Evolutionary conservation across 2,329 filamentous ascomycete species (phyloP), one percentile per base, ranked within the genome.

Genomic region (Exophiala phaeomuriformis): DNA sequence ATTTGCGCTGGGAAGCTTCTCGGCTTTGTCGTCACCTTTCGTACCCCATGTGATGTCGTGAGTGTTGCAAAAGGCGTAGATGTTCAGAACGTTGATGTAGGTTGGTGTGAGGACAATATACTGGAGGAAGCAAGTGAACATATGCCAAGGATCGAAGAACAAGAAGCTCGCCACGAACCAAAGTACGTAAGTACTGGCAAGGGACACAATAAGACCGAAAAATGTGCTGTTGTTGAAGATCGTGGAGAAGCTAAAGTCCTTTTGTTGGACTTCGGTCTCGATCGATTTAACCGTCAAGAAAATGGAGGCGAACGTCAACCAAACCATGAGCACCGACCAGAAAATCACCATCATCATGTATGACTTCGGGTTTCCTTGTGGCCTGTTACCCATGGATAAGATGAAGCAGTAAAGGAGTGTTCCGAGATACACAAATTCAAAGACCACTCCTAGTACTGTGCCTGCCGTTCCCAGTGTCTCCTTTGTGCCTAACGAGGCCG

Each of bases 331-430:
- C 57, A 88, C 77, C 41, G 84, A 88, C 94, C 93, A 98, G 77
- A 98, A 98, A 70, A 90, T 85, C n/a, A 96, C 89, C 88, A 96
- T 96, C 47, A 87, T 87, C 77, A 93, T 86, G 72, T 98, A 98
- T 61, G 94, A 86, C 67, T 83, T 89, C 63, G 93, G 94, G 10
- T 90, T 95, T 45, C 94, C 94, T 64, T 94, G 86, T 5, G 93
- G 93, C 49, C 93, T 83, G 71, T 98, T 98, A 61, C 93, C 93
- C 68, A 98, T 81, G 8, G 93, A 86, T 35, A 98, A 74, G 32
- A 98, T 89, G 69, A 98, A 98, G 71, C 93, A 97, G 8, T 91
- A 90, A 48, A 97, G 85, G 44, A 98, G 76, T 8, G 88, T 91
- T 40, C 87, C 87, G 43, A 95, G 86, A 68, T 98, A 98, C 3